A percentile compares a stretch with the other conserved stretches of the same genome.
Evolutionary conservation across 768 basidiomycete species (phyloP).

Genomic region (Macrolepiota albuminosa): DNA sequence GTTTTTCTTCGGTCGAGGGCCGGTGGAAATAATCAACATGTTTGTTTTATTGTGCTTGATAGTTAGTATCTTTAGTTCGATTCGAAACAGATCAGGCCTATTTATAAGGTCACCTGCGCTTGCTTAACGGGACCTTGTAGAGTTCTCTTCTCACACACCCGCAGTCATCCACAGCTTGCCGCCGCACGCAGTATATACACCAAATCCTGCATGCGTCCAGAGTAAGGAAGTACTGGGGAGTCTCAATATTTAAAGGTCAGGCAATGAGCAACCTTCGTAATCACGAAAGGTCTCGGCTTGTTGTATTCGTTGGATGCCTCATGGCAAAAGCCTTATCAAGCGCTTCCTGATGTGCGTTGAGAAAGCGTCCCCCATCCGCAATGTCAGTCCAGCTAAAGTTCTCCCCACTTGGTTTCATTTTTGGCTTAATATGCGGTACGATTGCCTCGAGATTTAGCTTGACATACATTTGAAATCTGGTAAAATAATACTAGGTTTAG

Average conservation of each 20-base stretch:
- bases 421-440: background rate
- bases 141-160: background rate
- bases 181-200: background rate
- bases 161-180: background rate
- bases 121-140: background rate
- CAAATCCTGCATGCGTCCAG: background rate
- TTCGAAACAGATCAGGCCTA: background rate
- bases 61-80: no score
- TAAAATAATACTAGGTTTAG: background rate
- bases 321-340: background rate
- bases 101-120: background rate
- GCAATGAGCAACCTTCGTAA: background rate
- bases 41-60: no score
- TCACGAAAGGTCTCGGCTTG: background rate
- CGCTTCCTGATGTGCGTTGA: background rate
- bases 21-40: no score
- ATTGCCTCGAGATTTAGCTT: background rate
- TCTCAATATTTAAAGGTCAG: background rate
- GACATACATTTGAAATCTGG: background rate
- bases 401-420: background rate
- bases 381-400: background rate
- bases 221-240: background rate
- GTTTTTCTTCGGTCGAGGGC: no score
- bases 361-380: background rate
- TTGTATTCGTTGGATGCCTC: background rate